Evolutionary conservation across 805 yeast genomes (phyloP), one percentile per base, ranked within the genome.

Genomic region (Lipomyces orientalis): DNA sequence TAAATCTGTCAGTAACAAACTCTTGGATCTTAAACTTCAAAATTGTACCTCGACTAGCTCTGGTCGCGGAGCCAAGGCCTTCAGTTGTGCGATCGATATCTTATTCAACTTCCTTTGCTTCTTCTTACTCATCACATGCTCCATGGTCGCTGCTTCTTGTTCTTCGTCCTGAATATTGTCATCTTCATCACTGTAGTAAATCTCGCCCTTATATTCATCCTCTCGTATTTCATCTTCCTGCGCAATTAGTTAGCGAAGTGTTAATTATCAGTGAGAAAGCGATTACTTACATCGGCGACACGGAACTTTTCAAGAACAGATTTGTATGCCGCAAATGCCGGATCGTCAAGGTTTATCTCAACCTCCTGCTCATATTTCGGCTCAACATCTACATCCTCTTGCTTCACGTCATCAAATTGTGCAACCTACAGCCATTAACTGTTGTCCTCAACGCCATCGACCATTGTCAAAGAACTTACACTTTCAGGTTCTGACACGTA

Each of bases 11-110:
- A 16, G n/a, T 16, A 16, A 12, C 49, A 43, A 4, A 19, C 22
- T 43, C 14, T 35, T 14, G 10, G 39, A 35, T 1, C 37, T 37
- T 37, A 8, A 43, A 43, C n/a, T n/a, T 16, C 19, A 55, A 54
- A 29, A 35, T 54, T 60, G 9, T 39, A 57, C 67, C 58, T 93
- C 97, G 0, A 94, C 88, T 3, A 88, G 75, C 65, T 90, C 91
- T 0, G 98, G 98, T 34, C 80, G 79, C 1, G 79, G 71, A 0
- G 90, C 82, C 29, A 81, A 76, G 0, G 90, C 82, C 75, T 93
- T 94, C 62, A 94, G 80, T 8, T 82, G 81, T 0, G 93, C 86
- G 16, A 94, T 77, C 0, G 95, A 85, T 0, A 91, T 84, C 72
- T 88, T 88, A 61, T 83, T 81, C 58, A 78, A 74, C 68, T 82